Conservation (phyloP, 345 rosid genomes). For the Angophora floribunda region DNA sequence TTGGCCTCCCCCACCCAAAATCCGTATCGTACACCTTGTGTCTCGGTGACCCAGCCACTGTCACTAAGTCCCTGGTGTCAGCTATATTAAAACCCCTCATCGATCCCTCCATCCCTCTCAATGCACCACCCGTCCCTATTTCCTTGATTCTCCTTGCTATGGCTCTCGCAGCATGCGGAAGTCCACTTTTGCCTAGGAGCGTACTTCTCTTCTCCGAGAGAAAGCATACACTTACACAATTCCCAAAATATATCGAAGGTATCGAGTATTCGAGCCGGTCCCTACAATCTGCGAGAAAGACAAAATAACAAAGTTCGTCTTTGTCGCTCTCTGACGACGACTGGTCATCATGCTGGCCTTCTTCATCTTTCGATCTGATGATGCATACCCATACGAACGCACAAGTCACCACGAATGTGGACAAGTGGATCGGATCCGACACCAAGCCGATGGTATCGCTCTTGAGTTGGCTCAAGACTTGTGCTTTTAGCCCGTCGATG, state of each 20-base stretch:
- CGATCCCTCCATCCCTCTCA: conserved; percentile 11
- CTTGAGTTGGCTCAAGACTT: neutral
- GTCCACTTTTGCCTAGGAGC: conserved; percentile 12
- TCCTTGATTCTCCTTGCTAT: conserved; percentile 13
- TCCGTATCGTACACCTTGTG: conserved; percentile 12
- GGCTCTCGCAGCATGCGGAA: conserved; percentile 17
- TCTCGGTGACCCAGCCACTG: conserved; percentile 19
- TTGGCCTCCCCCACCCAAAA: conserved; percentile 39
- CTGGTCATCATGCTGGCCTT: neutral
- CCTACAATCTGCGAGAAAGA: neutral
- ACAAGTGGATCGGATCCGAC: neutral
- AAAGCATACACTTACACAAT: conserved; percentile 7
- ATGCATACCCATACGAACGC: neutral
- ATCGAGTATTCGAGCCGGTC: neutral
- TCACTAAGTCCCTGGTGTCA: neutral
- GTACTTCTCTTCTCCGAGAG: conserved; percentile 1
- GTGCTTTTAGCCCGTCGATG: conserved; percentile 2
- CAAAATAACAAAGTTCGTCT: neutral
- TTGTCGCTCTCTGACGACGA: neutral
- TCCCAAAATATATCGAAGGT: conserved; percentile 21
- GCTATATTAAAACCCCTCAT: too few species aligned
- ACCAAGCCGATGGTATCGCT: conserved; percentile 1
- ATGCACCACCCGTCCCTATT: neutral
- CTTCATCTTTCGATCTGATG: neutral
- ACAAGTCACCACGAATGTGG: neutral